A percentile compares a stretch with the other conserved stretches of the same genome.
Evolutionary conservation across 441 rosid genomes (phyloP).

Genomic region (Pelargonium citronellum): DNA sequence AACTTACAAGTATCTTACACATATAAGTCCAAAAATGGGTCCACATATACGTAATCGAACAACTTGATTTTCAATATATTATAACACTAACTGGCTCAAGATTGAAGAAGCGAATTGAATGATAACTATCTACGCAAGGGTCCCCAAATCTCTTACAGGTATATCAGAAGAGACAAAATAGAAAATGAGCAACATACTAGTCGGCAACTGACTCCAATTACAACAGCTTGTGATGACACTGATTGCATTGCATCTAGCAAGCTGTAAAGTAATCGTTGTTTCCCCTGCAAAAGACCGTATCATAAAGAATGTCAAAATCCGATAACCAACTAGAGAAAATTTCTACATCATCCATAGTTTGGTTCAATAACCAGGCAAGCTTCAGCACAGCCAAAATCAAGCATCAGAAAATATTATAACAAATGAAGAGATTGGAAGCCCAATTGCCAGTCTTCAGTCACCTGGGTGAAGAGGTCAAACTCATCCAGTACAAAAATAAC

Average conservation of each 20-base stretch:
- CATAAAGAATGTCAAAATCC: background rate
- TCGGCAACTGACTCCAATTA: slow-evolving; percentile 76
- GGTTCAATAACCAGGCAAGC: background rate
- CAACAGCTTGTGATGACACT: slow-evolving; percentile 85
- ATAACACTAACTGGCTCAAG: slow-evolving; percentile 3
- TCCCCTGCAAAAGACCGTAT: slow-evolving; percentile 50
- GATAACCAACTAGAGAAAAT: background rate
- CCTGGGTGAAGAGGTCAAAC: slow-evolving; percentile 93
- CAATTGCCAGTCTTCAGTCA: slow-evolving; percentile 13
- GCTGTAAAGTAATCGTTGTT: slow-evolving; percentile 81
- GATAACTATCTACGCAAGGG: slow-evolving; percentile 3
- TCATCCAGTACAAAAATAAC: slow-evolving; percentile 78
- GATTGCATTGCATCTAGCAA: slow-evolving; percentile 92
- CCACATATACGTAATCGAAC: slow-evolving; percentile 3
- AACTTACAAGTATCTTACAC: background rate
- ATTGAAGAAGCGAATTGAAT: background rate
- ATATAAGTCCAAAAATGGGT: background rate
- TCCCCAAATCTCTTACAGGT: slow-evolving; percentile 5
- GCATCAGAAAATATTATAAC: background rate
- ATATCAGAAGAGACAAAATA: slow-evolving; percentile 2
- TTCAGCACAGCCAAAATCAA: background rate
- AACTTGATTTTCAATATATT: background rate
- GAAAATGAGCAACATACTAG: slow-evolving; percentile 40
- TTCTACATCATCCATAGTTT: background rate
- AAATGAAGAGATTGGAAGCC: slow-evolving; percentile 7